Conservation (phyloP, 257 asterid genomes). For the Leptodermis oblonga region DNA sequence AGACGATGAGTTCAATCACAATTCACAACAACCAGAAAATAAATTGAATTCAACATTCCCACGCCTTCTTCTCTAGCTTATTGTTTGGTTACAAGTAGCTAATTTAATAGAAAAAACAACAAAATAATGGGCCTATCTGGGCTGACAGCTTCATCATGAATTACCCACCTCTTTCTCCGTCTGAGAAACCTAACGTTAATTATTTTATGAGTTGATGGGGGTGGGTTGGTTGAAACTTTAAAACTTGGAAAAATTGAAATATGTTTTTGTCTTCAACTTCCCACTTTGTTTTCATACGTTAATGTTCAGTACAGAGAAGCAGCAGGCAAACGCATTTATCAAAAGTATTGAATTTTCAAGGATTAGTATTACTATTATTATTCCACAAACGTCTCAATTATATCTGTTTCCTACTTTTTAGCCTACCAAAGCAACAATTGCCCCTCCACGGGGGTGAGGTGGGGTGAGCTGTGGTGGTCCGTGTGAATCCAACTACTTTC, state of each 20-base stretch:
- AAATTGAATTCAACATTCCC: not conserved
- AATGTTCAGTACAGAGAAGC: not conserved
- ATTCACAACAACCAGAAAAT: too few species aligned
- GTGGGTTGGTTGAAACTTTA: not conserved
- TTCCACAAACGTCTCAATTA: too few species aligned
- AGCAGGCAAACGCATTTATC: not conserved
- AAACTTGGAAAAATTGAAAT: too few species aligned
- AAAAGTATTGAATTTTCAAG: not conserved
- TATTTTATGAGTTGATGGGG: not conserved
- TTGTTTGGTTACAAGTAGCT: not conserved
- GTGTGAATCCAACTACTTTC: slow-evolving; percentile 12
- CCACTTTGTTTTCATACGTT: not conserved
- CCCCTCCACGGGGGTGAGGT: too few species aligned
- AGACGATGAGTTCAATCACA: too few species aligned
- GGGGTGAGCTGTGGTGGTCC: too few species aligned
- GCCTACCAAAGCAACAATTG: not conserved
- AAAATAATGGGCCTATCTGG: not conserved
- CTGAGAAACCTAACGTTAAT: slow-evolving; percentile 6
- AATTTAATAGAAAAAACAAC: too few species aligned
- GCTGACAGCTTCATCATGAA: not conserved
- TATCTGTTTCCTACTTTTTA: not conserved
- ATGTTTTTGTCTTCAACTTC: not conserved
- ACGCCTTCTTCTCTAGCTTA: too few species aligned
- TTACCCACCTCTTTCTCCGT: not conserved
- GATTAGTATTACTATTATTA: too few species aligned